Percentiles rank a stretch among this genome's conserved stretches.
phyloP scores from a whole-genome alignment of 805 yeast genomes.

The Kazachstania africana region DNA sequence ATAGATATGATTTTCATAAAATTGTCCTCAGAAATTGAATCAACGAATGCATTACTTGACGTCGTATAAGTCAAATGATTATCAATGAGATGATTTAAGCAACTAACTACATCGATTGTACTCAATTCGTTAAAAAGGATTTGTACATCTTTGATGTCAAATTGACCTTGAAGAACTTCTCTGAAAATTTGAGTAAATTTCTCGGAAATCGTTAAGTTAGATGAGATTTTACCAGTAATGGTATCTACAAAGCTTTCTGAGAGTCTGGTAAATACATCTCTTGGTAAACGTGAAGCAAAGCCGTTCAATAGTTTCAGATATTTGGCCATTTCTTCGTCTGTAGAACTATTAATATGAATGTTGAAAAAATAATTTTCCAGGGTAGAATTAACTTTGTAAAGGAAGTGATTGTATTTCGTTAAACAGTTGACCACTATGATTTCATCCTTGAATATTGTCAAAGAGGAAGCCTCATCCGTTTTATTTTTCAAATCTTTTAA shows the following conservation, averaged over 20 bases:
- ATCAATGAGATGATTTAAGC: constrained; percentile 29
- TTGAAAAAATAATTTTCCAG: constrained; percentile 21
- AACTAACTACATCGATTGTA: constrained; percentile 27
- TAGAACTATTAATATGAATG: constrained; percentile 6
- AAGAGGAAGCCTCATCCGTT: constrained; percentile 46
- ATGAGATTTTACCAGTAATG: constrained; percentile 24
- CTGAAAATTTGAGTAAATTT: constrained; percentile 30
- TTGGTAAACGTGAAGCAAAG: constrained; percentile 32
- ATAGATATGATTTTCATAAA: constrained; percentile 15
- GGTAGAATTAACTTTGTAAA: constrained; percentile 17
- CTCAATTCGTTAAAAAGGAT: constrained; percentile 32
- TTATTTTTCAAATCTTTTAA: constrained; percentile 59
- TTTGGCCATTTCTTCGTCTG: constrained; percentile 20
- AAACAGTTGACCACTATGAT: constrained; percentile 20
- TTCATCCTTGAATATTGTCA: constrained; percentile 30
- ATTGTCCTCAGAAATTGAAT: constrained; percentile 14
- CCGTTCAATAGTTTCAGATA: constrained; percentile 27
- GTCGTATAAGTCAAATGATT: constrained; percentile 11
- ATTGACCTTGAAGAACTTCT: constrained; percentile 28
- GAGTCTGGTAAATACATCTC: constrained; percentile 26
- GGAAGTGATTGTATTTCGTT: constrained; percentile 24
- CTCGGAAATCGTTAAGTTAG: constrained; percentile 23
- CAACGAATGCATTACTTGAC: constrained; percentile 9
- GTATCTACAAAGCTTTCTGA: constrained; percentile 29
- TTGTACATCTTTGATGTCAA: constrained; percentile 30